phyloP scores from a whole-genome alignment of 225 moss, liverwort and hornwort genomes.

The Physcomitrium patens region DNA sequence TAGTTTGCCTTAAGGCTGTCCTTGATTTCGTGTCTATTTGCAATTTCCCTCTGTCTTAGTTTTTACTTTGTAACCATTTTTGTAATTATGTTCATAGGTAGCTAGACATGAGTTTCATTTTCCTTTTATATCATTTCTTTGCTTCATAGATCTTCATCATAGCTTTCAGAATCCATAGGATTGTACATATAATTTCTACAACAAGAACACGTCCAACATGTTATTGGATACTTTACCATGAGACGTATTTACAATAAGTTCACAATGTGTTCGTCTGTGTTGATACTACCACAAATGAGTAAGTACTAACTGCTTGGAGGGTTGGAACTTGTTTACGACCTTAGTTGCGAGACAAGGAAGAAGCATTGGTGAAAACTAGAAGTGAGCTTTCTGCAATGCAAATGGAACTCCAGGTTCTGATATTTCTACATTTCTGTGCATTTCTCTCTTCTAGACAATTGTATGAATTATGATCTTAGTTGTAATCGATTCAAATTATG shows the following conservation, averaged over 20 bases:
- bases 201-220: neutral
- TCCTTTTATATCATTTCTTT: neutral
- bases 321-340: constrained; percentile 14
- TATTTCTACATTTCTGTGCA: constrained; percentile 5
- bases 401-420: constrained; percentile 53
- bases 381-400: constrained; percentile 58
- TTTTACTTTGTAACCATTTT: no score
- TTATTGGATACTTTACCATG: neutral
- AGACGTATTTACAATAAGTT: neutral
- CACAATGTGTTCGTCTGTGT: neutral
- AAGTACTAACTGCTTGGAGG: constrained; percentile 23
- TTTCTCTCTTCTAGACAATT: neutral
- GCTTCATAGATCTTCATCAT: neutral
- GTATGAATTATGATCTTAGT: neutral
- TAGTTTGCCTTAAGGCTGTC: no score
- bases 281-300: neutral
- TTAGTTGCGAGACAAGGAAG: constrained; percentile 54
- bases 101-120: neutral
- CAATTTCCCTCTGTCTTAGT: neutral
- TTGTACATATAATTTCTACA: no score
- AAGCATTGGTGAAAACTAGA: constrained; percentile 38
- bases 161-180: no score
- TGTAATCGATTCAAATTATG: neutral
- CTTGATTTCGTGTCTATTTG: no score
- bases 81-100: no score